Percentiles rank a stretch among this genome's conserved stretches.
These are phyloP conservation scores for Fusarium odoratissimum DNA, from an alignment of 2,329 filamentous ascomycete genomes.

Conservation along the genomic window DNA sequence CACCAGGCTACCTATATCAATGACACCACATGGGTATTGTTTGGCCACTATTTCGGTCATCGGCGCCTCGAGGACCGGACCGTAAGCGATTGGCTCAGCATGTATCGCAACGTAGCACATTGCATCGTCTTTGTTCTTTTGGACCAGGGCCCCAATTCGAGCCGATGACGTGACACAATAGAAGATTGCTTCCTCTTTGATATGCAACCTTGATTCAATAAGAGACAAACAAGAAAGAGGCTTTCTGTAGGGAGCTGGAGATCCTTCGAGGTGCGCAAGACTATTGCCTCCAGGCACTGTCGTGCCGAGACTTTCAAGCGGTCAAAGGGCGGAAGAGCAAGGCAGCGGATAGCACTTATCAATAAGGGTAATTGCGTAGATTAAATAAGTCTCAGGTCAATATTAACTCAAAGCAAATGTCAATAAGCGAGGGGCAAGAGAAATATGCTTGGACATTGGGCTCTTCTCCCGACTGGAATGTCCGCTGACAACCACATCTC, in stretches of 20 bases:
- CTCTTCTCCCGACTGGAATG: slow-evolving; percentile 30
- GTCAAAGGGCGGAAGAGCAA: not conserved
- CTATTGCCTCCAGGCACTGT: slow-evolving; percentile 24
- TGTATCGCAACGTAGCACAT: not conserved
- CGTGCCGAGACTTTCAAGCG: not conserved
- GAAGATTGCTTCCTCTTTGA: not conserved
- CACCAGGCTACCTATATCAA: not conserved
- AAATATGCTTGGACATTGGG: slow-evolving; percentile 30
- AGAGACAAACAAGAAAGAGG: slow-evolving; percentile 13
- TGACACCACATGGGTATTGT: not conserved
- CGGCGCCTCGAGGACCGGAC: slow-evolving; percentile 16
- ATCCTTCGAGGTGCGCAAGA: slow-evolving; percentile 25
- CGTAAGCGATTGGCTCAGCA: slow-evolving; percentile 14
- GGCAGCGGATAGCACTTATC: not conserved
- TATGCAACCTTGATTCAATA: not conserved
- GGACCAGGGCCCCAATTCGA: not conserved
- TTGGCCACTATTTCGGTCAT: not conserved
- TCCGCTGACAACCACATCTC: slow-evolving; percentile 28
- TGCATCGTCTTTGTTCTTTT: slow-evolving; percentile 9
- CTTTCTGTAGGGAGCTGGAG: slow-evolving; percentile 6
- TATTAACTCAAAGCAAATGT: not conserved
- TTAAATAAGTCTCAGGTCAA: not conserved
- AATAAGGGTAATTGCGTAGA: not conserved
- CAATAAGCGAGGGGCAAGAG: not conserved
- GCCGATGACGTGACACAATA: not conserved